These are phyloP conservation scores for Amaranthus palmeri DNA, from an alignment of 148 eudicot genomes.

Conservation along the genomic window DNA sequence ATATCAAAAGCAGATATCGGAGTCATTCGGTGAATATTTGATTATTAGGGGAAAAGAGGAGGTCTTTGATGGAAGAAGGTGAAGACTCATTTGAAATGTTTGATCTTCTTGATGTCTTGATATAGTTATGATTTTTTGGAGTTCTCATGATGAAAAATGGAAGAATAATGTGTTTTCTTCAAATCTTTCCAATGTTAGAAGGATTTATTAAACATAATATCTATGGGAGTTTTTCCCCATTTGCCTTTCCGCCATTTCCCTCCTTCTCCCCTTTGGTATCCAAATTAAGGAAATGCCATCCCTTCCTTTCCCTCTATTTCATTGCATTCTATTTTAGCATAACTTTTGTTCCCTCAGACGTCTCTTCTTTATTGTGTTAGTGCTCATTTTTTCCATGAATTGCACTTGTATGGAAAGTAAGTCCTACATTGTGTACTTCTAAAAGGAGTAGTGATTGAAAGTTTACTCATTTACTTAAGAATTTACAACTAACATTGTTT, in stretches of 20 bases:
- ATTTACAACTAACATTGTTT: background rate
- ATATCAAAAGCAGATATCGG: conserved; percentile 16
- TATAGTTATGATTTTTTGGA: background rate
- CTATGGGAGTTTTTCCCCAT: too few relatives aligned
- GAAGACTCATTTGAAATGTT: conserved; percentile 3
- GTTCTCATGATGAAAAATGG: background rate
- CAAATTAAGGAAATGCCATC: too few relatives aligned
- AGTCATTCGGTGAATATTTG: conserved; percentile 7
- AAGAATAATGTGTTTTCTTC: too few relatives aligned
- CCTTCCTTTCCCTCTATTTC: too few relatives aligned
- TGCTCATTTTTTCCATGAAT: conserved; percentile 4
- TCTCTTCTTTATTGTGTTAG: background rate
- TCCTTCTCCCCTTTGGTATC: too few relatives aligned
- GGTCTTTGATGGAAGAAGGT: conserved; percentile 17
- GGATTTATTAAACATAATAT: too few relatives aligned
- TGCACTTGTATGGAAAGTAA: conserved; percentile 3
- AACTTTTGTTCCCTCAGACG: background rate
- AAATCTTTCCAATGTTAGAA: too few relatives aligned
- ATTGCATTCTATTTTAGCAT: background rate
- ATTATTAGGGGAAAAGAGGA: background rate
- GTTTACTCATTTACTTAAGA: background rate
- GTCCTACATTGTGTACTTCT: background rate
- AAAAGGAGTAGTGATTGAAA: background rate
- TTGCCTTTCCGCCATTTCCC: too few relatives aligned
- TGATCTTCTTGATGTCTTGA: background rate